Evolutionary conservation across 2,329 filamentous ascomycete genomes (phyloP), one percentile per base, ranked within the genome.

Genomic region (Madurella fahalii): DNA sequence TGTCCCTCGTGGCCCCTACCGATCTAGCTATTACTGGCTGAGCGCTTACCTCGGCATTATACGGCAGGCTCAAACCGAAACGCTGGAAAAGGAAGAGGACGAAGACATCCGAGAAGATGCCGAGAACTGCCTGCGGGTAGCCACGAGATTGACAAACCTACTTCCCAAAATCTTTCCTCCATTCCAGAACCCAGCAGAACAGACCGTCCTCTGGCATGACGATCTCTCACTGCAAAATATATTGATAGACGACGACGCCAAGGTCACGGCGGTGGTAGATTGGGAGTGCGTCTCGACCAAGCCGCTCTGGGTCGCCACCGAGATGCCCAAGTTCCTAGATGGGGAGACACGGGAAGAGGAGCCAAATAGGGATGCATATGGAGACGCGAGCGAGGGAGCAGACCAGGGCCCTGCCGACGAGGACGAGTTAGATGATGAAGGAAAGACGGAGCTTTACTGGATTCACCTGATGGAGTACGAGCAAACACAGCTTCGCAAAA

Each of bases 251-350:
- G 63, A 69, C 0, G 31, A 66, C 4, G 68, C 68, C 1, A 56
- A 56, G 0, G 54, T 75, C 7, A 70, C 68, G 1, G 72, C 59
- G 8, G 40, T 75, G 0, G n/a, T 74, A 4, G 71, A 75, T 54
- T 76, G 71, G 71, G 52, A 76, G 46, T 73, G 67, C 44, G 68
- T 73, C n/a, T 73, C 68, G 0, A 56, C 68, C 2, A n/a, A 72
- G 44, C 73, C 72, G 7, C 58, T 68, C 9, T 76, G 72, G 73
- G 51, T 60, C 40, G 56, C 64, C 4, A 64, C 63, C 9, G 37
- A 59, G 15, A 39, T 64, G 31, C 71, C 72, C 5, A 50, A 58
- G 17, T 71, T 75, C 48, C 62, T 75, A 0, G 12, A 53, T 0
- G 65, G 60, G 1, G 25, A n/a, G 12, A 13, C n/a, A 3, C 63